Conservation (phyloP, 1,284 basidiomycete genomes). For the Papiliotrema terrestris region DNA sequence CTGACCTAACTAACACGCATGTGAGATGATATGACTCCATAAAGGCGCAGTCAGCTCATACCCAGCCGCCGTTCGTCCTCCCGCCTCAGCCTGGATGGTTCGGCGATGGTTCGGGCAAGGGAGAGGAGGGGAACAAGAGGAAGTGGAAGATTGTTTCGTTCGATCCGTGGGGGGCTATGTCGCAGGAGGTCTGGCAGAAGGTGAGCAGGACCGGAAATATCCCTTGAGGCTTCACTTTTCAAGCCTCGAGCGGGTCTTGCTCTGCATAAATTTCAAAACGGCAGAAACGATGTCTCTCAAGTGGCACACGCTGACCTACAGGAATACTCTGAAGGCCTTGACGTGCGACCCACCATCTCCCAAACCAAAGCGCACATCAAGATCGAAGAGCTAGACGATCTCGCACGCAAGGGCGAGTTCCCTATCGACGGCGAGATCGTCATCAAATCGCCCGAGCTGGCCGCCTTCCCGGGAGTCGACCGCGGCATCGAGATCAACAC, state of each 20-base stretch:
- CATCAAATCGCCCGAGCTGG: conserved; percentile 52
- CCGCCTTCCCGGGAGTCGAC: conserved; percentile 54
- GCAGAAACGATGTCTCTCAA: no score
- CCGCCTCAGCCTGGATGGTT: conserved; percentile 79
- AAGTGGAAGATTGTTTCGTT: conserved; percentile 79
- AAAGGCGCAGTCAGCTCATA: no score
- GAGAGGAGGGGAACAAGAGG: conserved; percentile 21
- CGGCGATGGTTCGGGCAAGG: conserved; percentile 50
- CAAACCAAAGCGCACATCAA: conserved; percentile 65
- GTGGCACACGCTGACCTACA: conserved; percentile 16
- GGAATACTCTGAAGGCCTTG: conserved; percentile 66
- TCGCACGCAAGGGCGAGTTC: conserved; percentile 66
- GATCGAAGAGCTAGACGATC: conserved; percentile 76
- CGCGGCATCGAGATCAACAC: conserved; percentile 78
- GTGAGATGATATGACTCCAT: no score
- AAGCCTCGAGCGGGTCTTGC: no score
- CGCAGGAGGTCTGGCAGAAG: conserved; percentile 68
- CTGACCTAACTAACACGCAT: conserved; percentile 81
- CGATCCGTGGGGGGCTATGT: conserved; percentile 92
- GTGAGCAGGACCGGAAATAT: conserved; percentile 25
- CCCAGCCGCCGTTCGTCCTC: conserved; percentile 72
- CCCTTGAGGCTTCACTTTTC: no score
- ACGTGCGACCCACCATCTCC: conserved; percentile 85
- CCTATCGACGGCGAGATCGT: conserved; percentile 80
- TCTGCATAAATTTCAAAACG: no score